phyloP scores from a whole-genome alignment of 2,329 filamentous ascomycete species.

The Fusarium setosum region DNA sequence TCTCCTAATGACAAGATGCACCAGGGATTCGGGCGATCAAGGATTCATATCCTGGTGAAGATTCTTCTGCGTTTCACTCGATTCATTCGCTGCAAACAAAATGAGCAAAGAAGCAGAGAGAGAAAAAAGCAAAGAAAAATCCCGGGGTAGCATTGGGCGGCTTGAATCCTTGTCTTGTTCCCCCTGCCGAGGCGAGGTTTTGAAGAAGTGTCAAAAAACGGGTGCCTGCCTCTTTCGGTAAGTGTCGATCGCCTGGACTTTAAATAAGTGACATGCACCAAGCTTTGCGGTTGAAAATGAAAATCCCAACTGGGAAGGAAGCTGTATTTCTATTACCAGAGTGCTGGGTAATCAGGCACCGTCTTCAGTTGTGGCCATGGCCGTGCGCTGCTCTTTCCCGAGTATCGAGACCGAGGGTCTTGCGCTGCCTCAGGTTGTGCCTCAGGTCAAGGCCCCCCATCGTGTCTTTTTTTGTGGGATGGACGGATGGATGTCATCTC shows the following conservation, averaged over 20 bases:
- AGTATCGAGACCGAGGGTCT: background rate
- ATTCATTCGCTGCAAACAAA: background rate
- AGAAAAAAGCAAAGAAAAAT: background rate
- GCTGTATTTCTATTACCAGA: background rate
- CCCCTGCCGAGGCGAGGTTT: conserved; percentile 3
- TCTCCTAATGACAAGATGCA: background rate
- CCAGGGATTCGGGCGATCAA: background rate
- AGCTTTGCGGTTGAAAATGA: background rate
- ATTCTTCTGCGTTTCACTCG: background rate
- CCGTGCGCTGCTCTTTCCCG: background rate
- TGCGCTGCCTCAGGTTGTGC: background rate
- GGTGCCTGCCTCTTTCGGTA: conserved; percentile 11
- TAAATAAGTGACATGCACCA: background rate
- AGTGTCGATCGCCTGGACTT: background rate
- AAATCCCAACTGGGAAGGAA: conserved; percentile 10
- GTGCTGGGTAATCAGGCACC: background rate
- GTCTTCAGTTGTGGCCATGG: conserved; percentile 3
- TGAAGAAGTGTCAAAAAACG: background rate
- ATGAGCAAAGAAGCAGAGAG: background rate
- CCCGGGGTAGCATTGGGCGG: conserved; percentile 5
- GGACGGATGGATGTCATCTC: background rate
- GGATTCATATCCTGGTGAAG: background rate
- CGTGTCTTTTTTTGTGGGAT: background rate
- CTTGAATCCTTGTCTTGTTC: conserved; percentile 1
- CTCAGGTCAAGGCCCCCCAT: background rate